phyloP scores from a whole-genome alignment of 2,329 filamentous ascomycete genomes.

The Calonectria montana region DNA sequence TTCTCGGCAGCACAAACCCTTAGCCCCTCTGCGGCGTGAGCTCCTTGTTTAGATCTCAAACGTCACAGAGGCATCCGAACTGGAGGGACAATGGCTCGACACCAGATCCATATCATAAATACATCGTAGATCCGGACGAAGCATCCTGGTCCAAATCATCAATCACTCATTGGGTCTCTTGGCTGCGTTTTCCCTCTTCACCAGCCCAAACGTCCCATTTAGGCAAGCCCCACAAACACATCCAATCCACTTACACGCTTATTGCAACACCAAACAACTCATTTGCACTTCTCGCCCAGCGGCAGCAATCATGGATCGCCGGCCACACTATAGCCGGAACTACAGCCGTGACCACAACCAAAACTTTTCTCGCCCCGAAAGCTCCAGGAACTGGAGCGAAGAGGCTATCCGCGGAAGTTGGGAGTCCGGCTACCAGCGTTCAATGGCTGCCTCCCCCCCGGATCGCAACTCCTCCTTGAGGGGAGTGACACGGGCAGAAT shows the following conservation, averaged over 20 bases:
- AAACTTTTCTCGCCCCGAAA: constrained; percentile 25
- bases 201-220: neutral
- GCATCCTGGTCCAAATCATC: constrained; percentile 3
- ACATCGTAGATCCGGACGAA: constrained; percentile 20
- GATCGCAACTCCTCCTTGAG: constrained; percentile 32
- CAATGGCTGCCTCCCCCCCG: constrained; percentile 35
- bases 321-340: constrained; percentile 24
- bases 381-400: constrained; percentile 43
- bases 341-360: constrained; percentile 16
- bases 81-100: constrained; percentile 9
- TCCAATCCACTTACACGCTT: constrained; percentile 29
- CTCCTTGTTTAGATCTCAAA: constrained; percentile 10
- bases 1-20: constrained; percentile 13
- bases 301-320: constrained; percentile 35
- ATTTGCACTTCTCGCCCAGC: neutral
- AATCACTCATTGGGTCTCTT: constrained; percentile 11
- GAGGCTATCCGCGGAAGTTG: constrained; percentile 42
- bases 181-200: neutral
- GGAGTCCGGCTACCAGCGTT: constrained; percentile 37
- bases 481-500: constrained; percentile 26
- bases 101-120: constrained; percentile 19
- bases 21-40: constrained; percentile 27
- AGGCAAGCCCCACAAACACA: constrained; percentile 2
- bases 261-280: neutral
- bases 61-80: constrained; percentile 35